Evolutionary conservation across 208 protist species (phyloP).

Genomic region (Trichomonas vaginalis): DNA sequence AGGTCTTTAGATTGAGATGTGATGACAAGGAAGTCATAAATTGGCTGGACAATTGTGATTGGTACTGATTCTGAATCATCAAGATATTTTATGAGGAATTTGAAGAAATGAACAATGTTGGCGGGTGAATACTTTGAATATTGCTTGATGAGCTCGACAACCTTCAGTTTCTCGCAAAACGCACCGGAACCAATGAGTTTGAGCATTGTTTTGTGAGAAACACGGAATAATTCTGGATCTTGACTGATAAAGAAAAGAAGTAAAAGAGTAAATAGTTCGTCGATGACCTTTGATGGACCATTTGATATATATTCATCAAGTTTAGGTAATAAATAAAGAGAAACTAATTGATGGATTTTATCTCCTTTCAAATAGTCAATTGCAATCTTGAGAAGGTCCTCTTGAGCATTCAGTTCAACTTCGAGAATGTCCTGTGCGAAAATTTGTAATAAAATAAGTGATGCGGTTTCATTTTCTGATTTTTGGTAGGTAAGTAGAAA

Average conservation of each 20-base stretch:
- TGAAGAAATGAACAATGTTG: background rate
- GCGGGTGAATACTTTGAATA: background rate
- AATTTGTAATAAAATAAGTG: background rate
- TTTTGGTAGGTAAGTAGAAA: background rate
- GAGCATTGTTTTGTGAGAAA: background rate
- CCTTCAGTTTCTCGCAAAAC: background rate
- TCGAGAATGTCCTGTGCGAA: background rate
- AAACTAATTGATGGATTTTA: background rate
- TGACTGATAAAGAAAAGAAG: background rate
- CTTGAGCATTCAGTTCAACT: background rate
- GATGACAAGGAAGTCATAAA: background rate
- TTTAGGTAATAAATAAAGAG: background rate
- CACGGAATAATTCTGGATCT: background rate
- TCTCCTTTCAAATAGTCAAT: background rate
- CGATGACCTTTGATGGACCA: background rate
- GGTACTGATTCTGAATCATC: background rate
- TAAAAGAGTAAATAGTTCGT: background rate
- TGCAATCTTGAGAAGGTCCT: background rate
- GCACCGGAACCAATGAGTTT: background rate
- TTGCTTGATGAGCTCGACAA: background rate
- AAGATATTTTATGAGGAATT: background rate
- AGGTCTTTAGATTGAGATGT: background rate
- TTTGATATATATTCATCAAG: background rate
- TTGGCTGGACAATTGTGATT: background rate
- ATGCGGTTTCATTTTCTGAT: background rate